Evolutionary conservation across 169 alveolate genomes (phyloP).

Genomic region (Cyclospora cayetanensis): DNA sequence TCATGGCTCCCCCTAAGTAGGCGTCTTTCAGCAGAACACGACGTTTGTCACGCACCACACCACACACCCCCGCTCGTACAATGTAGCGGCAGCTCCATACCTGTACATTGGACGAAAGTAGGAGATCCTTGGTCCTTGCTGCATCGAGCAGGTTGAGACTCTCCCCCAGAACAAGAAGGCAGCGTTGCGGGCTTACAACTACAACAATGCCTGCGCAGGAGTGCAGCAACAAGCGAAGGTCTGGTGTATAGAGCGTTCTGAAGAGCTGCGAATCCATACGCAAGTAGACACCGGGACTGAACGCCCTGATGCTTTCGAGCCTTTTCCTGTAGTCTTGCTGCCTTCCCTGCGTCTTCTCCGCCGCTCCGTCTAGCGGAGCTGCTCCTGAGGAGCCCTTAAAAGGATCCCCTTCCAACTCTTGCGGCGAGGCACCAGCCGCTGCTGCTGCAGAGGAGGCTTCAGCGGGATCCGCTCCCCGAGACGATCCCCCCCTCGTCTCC

Average conservation of each 20-base stretch:
- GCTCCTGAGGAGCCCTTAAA: background rate
- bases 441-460: conserved; percentile 1
- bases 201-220: conserved; percentile 57
- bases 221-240: conserved; percentile 44
- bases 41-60: background rate
- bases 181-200: conserved; percentile 30
- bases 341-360: background rate
- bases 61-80: background rate
- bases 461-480: background rate
- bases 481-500: background rate
- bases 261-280: conserved; percentile 48
- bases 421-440: background rate
- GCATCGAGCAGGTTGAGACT: conserved; percentile 37
- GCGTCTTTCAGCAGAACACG: background rate
- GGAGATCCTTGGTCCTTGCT: conserved; percentile 51
- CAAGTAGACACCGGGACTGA: conserved; percentile 50
- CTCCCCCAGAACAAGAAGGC: conserved; percentile 34
- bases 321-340: background rate
- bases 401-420: too few species aligned
- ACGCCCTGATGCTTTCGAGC: background rate
- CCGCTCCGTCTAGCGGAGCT: background rate
- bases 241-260: conserved; percentile 9
- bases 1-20: background rate
- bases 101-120: conserved; percentile 9
- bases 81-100: too few species aligned